Conservation (phyloP, 1,139 yeast species). For the Blastobotrys proliferans region DNA sequence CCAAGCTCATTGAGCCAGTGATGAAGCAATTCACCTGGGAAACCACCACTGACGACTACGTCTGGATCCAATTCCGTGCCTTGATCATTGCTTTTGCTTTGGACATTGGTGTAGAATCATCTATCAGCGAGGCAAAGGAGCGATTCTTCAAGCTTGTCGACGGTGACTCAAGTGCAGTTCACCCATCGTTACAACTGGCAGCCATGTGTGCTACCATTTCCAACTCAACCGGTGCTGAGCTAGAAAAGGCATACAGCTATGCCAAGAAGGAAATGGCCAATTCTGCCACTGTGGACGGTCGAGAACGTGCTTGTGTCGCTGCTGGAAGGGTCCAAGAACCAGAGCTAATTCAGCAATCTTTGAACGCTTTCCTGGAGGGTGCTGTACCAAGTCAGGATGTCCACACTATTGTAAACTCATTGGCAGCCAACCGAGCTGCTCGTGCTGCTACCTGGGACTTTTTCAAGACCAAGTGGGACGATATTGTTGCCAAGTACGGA, state of each 20-base stretch:
- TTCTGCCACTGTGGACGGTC: slow-evolving; percentile 63
- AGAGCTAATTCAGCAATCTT: slow-evolving; percentile 38
- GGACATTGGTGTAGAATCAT: slow-evolving; percentile 44
- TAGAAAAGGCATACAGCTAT: slow-evolving; percentile 42
- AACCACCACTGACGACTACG: slow-evolving; percentile 39
- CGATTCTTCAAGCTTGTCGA: slow-evolving; percentile 41
- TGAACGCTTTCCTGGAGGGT: slow-evolving; percentile 40
- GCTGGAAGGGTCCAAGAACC: slow-evolving; percentile 52
- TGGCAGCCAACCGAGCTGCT: slow-evolving; percentile 49
- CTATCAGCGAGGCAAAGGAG: slow-evolving; percentile 44
- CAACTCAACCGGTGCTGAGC: slow-evolving; percentile 36
- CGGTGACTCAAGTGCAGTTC: slow-evolving; percentile 39
- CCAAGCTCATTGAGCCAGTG: slow-evolving; percentile 43
- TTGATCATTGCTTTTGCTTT: slow-evolving; percentile 53
- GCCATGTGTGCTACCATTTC: slow-evolving; percentile 52
- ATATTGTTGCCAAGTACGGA: slow-evolving; percentile 46
- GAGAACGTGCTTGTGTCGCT: slow-evolving; percentile 61
- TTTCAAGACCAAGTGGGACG: slow-evolving; percentile 51
- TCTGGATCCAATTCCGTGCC: slow-evolving; percentile 49
- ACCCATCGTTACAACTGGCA: slow-evolving; percentile 55
- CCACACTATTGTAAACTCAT: slow-evolving; percentile 52
- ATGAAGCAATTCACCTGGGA: slow-evolving; percentile 40
- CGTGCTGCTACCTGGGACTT: slow-evolving; percentile 53
- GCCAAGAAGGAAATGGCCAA: slow-evolving; percentile 48
- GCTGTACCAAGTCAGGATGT: slow-evolving; percentile 67